Evolutionary conservation across 805 yeast genomes (phyloP).

Genomic region (Candida easanensis): DNA sequence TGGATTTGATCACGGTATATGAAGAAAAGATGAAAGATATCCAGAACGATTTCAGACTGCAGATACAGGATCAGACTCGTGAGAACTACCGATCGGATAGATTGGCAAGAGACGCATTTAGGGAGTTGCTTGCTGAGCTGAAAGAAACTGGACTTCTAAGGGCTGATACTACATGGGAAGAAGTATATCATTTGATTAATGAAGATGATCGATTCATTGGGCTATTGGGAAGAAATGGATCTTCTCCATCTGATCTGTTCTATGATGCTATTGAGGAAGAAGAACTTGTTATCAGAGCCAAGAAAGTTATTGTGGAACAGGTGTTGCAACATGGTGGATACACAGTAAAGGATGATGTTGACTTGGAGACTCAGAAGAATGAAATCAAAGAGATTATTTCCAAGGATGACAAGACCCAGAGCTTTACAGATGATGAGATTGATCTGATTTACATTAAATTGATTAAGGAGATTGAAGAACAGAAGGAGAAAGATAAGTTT

Average conservation of each 20-base stretch:
- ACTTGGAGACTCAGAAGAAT: constrained; percentile 10
- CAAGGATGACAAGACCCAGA: constrained; percentile 24
- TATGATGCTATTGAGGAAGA: constrained; percentile 71
- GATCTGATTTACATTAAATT: constrained; percentile 30
- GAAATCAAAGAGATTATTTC: constrained; percentile 18
- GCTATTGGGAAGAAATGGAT: constrained; percentile 73
- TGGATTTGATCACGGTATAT: constrained; percentile 60
- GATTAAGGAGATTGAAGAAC: constrained; percentile 25
- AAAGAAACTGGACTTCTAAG: constrained; percentile 33
- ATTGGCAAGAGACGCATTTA: constrained; percentile 61
- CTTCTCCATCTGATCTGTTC: constrained; percentile 72
- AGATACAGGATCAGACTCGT: constrained; percentile 29
- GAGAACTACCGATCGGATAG: constrained; percentile 56
- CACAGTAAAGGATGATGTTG: constrained; percentile 24
- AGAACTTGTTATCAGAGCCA: constrained; percentile 50
- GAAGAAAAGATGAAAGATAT: constrained; percentile 33
- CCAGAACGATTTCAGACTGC: constrained; percentile 23
- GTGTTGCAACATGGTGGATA: constrained; percentile 37
- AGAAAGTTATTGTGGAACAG: constrained; percentile 57
- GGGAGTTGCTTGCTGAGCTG: constrained; percentile 40
- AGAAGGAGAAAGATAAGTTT: constrained; percentile 22
- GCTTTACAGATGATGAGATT: constrained; percentile 29
- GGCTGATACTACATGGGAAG: constrained; percentile 59
- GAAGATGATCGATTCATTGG: constrained; percentile 56
- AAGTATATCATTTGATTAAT: constrained; percentile 47